A percentile compares a stretch with the other conserved stretches of the same genome.
These are phyloP conservation scores for Amanita polypyramis DNA, from an alignment of 768 basidiomycete species.

Conservation along the genomic window DNA sequence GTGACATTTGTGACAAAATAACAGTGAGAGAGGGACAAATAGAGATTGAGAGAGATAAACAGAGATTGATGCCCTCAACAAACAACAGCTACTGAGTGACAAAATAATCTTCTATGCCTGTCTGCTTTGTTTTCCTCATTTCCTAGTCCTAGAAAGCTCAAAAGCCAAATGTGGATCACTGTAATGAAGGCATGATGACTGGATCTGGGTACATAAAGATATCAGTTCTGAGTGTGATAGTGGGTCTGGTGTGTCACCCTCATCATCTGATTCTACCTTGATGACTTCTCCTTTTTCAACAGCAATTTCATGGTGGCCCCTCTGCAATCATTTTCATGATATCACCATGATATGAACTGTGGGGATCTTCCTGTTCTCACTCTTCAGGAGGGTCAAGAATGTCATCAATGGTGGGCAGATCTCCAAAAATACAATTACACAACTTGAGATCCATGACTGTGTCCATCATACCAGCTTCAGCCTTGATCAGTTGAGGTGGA, in stretches of 20 bases:
- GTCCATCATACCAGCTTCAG: not conserved
- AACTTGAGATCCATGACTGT: not conserved
- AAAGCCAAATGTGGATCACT: not conserved
- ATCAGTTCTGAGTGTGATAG: not conserved
- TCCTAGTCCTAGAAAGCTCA: not conserved
- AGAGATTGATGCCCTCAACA: no score
- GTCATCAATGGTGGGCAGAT: not conserved
- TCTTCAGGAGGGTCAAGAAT: conserved; percentile 1
- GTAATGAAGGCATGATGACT: not conserved
- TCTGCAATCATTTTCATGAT: not conserved
- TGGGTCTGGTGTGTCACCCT: not conserved
- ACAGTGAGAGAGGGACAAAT: no score
- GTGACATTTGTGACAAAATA: not conserved
- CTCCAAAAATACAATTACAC: not conserved
- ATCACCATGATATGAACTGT: not conserved
- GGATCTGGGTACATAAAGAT: not conserved
- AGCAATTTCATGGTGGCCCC: not conserved
- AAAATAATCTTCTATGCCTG: not conserved
- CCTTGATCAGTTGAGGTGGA: not conserved
- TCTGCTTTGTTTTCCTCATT: not conserved
- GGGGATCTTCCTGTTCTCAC: not conserved
- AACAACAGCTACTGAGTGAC: no score
- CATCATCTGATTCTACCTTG: not conserved
- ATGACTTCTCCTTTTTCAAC: not conserved
- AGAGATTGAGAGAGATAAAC: no score